Evolutionary conservation across 305 asterid genomes (phyloP), one percentile per base, ranked within the genome.

Genomic region (Rubia tinctorum): DNA sequence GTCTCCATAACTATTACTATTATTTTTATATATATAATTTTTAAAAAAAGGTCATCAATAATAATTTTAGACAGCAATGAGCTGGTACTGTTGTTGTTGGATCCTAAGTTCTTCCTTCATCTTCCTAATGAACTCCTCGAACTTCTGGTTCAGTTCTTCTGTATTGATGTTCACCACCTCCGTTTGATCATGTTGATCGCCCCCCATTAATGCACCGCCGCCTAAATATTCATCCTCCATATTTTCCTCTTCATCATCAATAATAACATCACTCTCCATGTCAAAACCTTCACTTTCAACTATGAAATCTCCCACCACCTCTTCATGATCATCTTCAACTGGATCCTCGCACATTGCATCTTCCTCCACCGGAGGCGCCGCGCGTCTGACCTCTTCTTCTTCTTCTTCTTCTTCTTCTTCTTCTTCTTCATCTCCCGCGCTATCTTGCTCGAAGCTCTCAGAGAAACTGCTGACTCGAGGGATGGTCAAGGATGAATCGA

Each of bases 91-190:
- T 76, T 77, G 82, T 68, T 86, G 85, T 80, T 85, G 85, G 73
- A 83, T 81, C 81, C 91, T 84, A 22, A 90, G 80, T 71, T 86
- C 94, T 80, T 90, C 91, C 80, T 88, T 90, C 91, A 85, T 87
- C 77, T 87, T 90, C 82, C 84, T 80, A 30, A 88, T 90, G 68
- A 90, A 87, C 63, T 88, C 94, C 72, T 86, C 94, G 51, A 83
- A 77, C 74, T 86, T 88, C 76, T 70, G 80, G 77, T 88, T 90
- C 77, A 90, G 67, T 77, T 88, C 94, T 40, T 90, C 89, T 8
- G 88, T 86, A 73, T 86, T 81, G 13, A 88, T 79, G 11, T 75
- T 81, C 0, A 76, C 18, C 0, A 76, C 85, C 55, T 80, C 88
- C 30, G 2, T 80, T 25, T 65, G 25, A 18, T 18, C 25, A 4